These are phyloP conservation scores for Cladosporium sp. DNA, from an alignment of 2,329 filamentous ascomycete genomes.

Conservation along the genomic window DNA sequence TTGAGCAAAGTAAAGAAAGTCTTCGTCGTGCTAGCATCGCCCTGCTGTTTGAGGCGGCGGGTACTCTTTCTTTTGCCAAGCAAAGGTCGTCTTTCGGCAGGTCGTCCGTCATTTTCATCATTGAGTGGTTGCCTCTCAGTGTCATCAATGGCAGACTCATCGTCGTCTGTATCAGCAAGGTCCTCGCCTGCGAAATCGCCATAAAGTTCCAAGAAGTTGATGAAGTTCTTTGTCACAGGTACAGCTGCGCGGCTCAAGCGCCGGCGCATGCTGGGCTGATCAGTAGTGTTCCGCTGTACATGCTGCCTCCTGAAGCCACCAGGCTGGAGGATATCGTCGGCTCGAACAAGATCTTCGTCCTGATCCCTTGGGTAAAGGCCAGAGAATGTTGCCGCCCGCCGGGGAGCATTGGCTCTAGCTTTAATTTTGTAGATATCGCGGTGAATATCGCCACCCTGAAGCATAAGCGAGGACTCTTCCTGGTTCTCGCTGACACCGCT, in stretches of 20 bases:
- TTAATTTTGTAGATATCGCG: conserved; percentile 73
- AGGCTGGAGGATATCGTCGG: conserved; percentile 45
- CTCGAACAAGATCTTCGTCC: conserved; percentile 34
- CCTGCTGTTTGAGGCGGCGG: conserved; percentile 43
- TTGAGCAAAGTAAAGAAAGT: conserved; percentile 77
- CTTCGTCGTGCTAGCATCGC: conserved; percentile 65
- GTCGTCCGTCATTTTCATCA: conserved; percentile 50
- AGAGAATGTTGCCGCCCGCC: conserved; percentile 65
- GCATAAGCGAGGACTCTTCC: conserved; percentile 64
- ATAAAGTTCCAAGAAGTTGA: conserved; percentile 72
- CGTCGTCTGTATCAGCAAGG: conserved; percentile 50
- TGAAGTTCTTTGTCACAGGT: conserved; percentile 65
- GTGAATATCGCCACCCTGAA: conserved; percentile 75
- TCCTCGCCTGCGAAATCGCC: conserved; percentile 75
- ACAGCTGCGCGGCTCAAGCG: conserved; percentile 39
- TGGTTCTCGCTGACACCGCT: conserved; percentile 12
- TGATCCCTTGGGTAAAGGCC: conserved; percentile 28
- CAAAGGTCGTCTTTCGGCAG: conserved; percentile 57
- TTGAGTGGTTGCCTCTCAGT: conserved; percentile 50
- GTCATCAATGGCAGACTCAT: conserved; percentile 50
- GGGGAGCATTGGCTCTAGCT: conserved; percentile 47
- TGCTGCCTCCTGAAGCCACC: conserved; percentile 54
- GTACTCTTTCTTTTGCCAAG: conserved; percentile 55
- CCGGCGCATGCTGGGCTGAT: conserved; percentile 34
- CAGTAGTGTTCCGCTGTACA: conserved; percentile 34